These are phyloP conservation scores for Tremellales sp. DNA, from an alignment of 1,284 basidiomycete genomes.

Conservation along the genomic window DNA sequence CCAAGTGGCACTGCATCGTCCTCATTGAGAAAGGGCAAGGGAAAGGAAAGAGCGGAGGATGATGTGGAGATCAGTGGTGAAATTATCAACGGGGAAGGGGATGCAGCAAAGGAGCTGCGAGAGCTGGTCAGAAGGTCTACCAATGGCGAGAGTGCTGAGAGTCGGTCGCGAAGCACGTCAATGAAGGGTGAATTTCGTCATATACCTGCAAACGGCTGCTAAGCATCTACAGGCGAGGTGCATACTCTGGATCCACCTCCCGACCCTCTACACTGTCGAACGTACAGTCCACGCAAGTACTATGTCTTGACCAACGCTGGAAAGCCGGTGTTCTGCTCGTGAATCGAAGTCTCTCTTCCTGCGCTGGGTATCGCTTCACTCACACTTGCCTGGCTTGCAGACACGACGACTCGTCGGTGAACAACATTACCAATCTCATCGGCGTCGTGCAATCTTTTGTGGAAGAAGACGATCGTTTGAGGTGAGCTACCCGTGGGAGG, in stretches of 20 bases:
- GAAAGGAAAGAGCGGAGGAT: slow-evolving; percentile 12
- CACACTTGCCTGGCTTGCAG: slow-evolving; percentile 12
- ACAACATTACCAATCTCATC: slow-evolving; percentile 72
- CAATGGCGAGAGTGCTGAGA: background rate
- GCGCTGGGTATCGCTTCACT: slow-evolving; percentile 7
- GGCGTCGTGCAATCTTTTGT: slow-evolving; percentile 93
- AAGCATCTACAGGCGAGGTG: slow-evolving; percentile 2
- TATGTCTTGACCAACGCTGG: slow-evolving; percentile 91
- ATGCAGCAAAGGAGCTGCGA: background rate
- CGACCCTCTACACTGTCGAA: background rate
- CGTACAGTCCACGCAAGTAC: slow-evolving; percentile 59
- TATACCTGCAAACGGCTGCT: background rate
- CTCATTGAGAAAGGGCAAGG: slow-evolving; percentile 22
- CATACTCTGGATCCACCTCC: slow-evolving; percentile 4
- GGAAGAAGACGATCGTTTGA: slow-evolving; percentile 70
- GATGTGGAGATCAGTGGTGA: slow-evolving; percentile 12
- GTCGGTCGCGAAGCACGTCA: background rate
- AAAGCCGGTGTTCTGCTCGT: slow-evolving; percentile 88
- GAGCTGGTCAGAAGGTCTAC: slow-evolving; percentile 16
- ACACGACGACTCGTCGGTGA: slow-evolving; percentile 47
- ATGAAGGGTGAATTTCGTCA: background rate
- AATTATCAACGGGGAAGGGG: background rate
- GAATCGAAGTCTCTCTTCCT: slow-evolving; percentile 23
- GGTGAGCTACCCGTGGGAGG: slow-evolving; percentile 38
- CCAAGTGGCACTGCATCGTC: background rate